A percentile compares a stretch with the other conserved stretches of the same genome.
These are phyloP conservation scores for Lichtheimia ornata DNA, from an alignment of 371 early-diverging fungal genomes.

Conservation along the genomic window DNA sequence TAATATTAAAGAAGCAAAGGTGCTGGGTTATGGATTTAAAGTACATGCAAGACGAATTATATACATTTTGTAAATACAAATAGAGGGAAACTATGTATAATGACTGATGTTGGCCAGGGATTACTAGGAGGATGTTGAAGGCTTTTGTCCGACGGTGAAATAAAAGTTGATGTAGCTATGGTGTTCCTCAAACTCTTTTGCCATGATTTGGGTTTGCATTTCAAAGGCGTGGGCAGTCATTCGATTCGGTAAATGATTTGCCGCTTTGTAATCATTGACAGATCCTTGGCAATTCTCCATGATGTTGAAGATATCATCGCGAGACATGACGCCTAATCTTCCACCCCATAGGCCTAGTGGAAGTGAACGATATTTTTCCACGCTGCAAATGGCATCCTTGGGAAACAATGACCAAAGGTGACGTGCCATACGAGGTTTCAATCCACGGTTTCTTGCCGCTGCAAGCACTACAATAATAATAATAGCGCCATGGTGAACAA, in stretches of 20 bases:
- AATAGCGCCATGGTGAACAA: not conserved
- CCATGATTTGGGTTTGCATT: conserved; percentile 5
- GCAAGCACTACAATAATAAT: conserved; percentile 21
- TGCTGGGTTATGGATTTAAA: too few species aligned
- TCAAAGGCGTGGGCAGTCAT: conserved; percentile 4
- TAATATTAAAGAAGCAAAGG: too few species aligned
- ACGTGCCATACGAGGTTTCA: conserved; percentile 25
- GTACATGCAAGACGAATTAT: too few species aligned
- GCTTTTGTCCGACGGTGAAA: conserved; percentile 18
- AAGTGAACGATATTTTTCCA: conserved; percentile 27
- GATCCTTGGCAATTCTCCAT: conserved; percentile 15
- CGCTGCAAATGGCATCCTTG: conserved; percentile 10
- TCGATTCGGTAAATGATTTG: not conserved
- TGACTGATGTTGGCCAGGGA: too few species aligned
- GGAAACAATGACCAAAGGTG: conserved; percentile 22
- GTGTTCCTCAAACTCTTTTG: conserved; percentile 25
- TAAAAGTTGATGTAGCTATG: conserved; percentile 33
- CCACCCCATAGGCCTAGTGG: conserved; percentile 37
- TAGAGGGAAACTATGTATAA: too few species aligned
- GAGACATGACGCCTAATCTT: conserved; percentile 24
- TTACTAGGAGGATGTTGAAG: not conserved
- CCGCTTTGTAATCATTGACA: conserved; percentile 14
- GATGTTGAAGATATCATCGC: conserved; percentile 25
- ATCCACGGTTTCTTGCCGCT: conserved; percentile 21
- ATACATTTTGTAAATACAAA: too few species aligned